Percentiles rank a stretch among this genome's conserved stretches.
These are phyloP conservation scores for Exophiala oligosperma DNA, from an alignment of 2,329 filamentous ascomycete genomes.

Conservation along the genomic window DNA sequence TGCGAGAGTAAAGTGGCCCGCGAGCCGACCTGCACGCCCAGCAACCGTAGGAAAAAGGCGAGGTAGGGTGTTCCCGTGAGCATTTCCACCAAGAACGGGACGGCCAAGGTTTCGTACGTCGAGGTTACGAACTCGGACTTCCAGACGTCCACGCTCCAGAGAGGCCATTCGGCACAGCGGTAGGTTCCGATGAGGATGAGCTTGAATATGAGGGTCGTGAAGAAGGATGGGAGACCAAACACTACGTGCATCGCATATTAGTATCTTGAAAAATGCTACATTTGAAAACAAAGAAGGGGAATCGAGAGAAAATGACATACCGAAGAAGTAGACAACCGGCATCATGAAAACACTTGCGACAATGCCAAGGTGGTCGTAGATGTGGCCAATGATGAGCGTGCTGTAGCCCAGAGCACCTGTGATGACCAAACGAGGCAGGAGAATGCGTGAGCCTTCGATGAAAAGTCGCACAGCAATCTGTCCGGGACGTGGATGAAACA, in stretches of 20 bases:
- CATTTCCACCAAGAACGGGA: background rate
- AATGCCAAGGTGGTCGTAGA: conserved; percentile 5
- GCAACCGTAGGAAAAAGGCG: background rate
- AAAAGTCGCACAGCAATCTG: background rate
- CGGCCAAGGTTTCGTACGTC: background rate
- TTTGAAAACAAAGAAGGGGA: too few species aligned
- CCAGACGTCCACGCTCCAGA: background rate
- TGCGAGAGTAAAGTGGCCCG: background rate
- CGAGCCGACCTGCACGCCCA: background rate
- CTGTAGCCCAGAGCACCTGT: background rate
- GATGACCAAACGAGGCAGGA: background rate
- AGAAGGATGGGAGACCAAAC: background rate
- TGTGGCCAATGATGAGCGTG: background rate
- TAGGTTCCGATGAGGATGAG: background rate
- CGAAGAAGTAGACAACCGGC: too few species aligned
- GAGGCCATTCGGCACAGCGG: background rate
- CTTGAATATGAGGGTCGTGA: background rate
- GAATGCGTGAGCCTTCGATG: background rate
- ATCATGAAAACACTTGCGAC: background rate
- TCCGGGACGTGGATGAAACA: background rate
- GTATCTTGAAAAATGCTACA: too few species aligned
- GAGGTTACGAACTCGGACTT: background rate
- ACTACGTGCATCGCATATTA: background rate
- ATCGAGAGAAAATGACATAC: too few species aligned
- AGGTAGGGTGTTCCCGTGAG: background rate